phyloP scores from a whole-genome alignment of 208 protist species.

The Lotmaria passim region DNA sequence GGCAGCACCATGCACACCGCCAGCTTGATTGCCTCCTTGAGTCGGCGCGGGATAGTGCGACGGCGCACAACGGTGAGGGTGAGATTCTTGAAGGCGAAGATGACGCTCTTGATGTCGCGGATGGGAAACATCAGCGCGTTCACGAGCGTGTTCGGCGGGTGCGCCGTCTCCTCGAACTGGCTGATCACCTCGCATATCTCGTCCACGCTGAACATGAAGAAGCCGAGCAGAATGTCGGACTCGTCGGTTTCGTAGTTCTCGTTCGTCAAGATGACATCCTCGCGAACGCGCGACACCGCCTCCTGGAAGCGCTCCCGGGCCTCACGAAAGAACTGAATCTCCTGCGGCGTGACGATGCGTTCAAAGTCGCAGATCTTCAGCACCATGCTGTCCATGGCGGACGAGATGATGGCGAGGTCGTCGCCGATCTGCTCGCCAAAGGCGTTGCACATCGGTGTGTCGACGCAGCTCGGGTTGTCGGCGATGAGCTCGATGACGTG shows the following conservation, averaged over 20 bases:
- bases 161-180: constrained; percentile 62
- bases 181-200: constrained; percentile 87
- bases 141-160: constrained; percentile 55
- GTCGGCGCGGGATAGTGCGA: constrained; percentile 73
- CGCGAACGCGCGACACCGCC: constrained; percentile 76
- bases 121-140: constrained; percentile 56
- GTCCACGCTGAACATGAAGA: constrained; percentile 92
- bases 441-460: constrained; percentile 78
- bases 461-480: constrained; percentile 64
- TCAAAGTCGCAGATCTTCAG: constrained; percentile 90
- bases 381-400: constrained; percentile 91
- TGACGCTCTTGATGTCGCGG: constrained; percentile 69
- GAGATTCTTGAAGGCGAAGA: constrained; percentile 61
- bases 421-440: constrained; percentile 80
- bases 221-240: constrained; percentile 87
- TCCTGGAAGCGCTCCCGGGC: constrained; percentile 87
- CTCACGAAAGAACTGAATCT: constrained; percentile 81
- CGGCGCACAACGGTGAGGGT: constrained; percentile 49
- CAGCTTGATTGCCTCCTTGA: constrained; percentile 93
- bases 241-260: constrained; percentile 91
- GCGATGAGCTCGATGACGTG: constrained; percentile 85
- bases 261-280: constrained; percentile 90
- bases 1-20: constrained; percentile 87
- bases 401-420: constrained; percentile 77
- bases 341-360: constrained; percentile 59